Base-by-base conservation (phyloP, 306 rosid species). In the Glycine soja region DNA sequence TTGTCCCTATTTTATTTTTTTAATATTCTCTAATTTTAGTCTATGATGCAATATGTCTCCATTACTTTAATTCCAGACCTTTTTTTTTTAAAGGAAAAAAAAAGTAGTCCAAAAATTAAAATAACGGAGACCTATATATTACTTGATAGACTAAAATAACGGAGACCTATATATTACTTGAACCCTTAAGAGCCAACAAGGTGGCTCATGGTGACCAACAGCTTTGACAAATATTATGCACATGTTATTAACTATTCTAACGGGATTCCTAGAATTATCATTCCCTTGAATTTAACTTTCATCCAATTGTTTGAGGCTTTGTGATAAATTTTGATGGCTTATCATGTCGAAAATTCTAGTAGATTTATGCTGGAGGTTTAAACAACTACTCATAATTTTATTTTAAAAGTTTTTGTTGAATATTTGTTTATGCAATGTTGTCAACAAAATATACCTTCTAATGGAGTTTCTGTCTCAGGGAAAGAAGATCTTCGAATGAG, bases 401-500 rank as follows among this genome's bases (percentile, higher is more conserved):
- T 18, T 5, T 16, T n/a, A 72, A 32, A n/a, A n/a, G 54, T 63
- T 81, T 48, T 72, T 48, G 32, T 47, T 75, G 46, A 70, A 75
- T 77, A 48, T 72, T 65, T 74, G 67, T 69, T 75, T 87, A 73
- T 80, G 68, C 80, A 42, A 77, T 70, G 73, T 82, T 42, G 75
- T 74, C 73, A 87, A 83, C 74, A 84, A 89, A 76, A 75, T 73
- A 86, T 67, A 67, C 83, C 86, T 73, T 70, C 81, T 38, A 83
- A 85, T 54, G 71, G 84, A 83, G 63, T 83, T 58, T 45, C 82
- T 64, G 72, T 75, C 66, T 84, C 72, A 51, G 88, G 90, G 80
- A 91, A 84, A 70, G 96, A 95, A 63, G 91, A 91, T 77, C 79
- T 83, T 79, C 84, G 75, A 76, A 58, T 86, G 53, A 82, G 82